Conservation (phyloP, 1,284 basidiomycete genomes). For the Wallemia hederae region DNA sequence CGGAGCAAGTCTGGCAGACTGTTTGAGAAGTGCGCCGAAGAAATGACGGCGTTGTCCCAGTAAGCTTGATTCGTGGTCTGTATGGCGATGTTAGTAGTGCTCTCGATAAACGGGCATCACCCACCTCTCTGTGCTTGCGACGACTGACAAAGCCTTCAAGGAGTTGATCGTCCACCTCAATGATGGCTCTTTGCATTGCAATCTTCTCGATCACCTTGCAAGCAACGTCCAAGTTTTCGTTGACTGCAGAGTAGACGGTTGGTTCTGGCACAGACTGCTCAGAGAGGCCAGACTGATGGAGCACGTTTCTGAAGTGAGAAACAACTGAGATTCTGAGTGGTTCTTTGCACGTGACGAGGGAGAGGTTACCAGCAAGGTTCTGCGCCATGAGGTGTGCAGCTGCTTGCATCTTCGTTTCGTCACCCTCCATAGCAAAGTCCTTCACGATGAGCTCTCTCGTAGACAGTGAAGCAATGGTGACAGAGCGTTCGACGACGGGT, state of each 20-base stretch:
- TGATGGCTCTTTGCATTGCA: constrained; percentile 81
- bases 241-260: constrained; percentile 45
- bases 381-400: constrained; percentile 91
- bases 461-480: constrained; percentile 94
- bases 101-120: constrained; percentile 10
- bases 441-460: constrained; percentile 84
- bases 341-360: constrained; percentile 94
- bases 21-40: constrained; percentile 41
- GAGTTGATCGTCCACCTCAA: constrained; percentile 84
- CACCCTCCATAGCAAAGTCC: constrained; percentile 83
- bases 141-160: constrained; percentile 50
- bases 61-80: constrained; percentile 42
- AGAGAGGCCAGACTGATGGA: constrained; percentile 54
- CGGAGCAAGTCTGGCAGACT: constrained; percentile 69
- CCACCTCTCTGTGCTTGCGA: constrained; percentile 58
- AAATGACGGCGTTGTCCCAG: constrained; percentile 45
- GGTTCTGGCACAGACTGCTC: constrained; percentile 22
- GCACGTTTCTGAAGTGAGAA: constrained; percentile 51
- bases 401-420: constrained; percentile 65
- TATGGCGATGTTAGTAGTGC: constrained; percentile 6
- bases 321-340: constrained; percentile 76
- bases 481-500: constrained; percentile 94
- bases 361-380: constrained; percentile 83
- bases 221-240: constrained; percentile 80
- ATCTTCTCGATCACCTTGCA: constrained; percentile 89